Evolutionary conservation across 176 grass and related monocot genomes (phyloP).

Genomic region (Carex scoparia): DNA sequence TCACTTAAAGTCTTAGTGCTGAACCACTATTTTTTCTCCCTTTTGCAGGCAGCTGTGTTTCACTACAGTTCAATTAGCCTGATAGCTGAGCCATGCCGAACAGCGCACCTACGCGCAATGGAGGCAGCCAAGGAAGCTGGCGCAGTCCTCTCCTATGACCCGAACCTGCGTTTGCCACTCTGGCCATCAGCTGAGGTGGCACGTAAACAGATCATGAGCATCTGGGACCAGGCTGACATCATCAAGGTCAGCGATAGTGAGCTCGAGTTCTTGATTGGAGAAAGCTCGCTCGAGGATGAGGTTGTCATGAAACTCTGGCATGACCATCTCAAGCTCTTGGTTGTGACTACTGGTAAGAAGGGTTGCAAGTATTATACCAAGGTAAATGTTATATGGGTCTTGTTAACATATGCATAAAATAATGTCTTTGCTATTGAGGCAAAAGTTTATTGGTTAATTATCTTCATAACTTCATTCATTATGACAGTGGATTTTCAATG

Average conservation of each 20-base stretch:
- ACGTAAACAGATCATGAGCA: constrained; percentile 78
- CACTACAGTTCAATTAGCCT: constrained; percentile 96
- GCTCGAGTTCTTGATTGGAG: constrained; percentile 86
- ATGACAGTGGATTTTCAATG: not conserved
- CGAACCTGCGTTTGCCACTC: constrained; percentile 72
- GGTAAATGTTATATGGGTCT: constrained; percentile 31
- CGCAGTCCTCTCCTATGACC: constrained; percentile 81
- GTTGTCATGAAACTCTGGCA: constrained; percentile 77
- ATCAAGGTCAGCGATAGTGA: constrained; percentile 84
- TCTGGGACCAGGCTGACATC: constrained; percentile 95
- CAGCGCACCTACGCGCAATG: constrained; percentile 73
- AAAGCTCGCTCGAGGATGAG: constrained; percentile 61
- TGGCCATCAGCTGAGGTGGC: constrained; percentile 80
- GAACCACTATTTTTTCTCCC: not conserved
- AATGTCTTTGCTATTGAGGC: not conserved
- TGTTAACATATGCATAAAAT: not conserved
- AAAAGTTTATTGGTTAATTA: not conserved
- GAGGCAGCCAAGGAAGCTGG: constrained; percentile 74
- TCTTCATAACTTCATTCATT: not conserved
- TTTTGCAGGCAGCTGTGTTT: constrained; percentile 61
- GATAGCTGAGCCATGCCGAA: constrained; percentile 82
- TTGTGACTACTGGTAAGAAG: constrained; percentile 74
- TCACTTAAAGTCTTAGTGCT: too few relatives aligned
- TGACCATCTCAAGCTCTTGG: constrained; percentile 65
- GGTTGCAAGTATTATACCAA: constrained; percentile 94